Evolutionary conservation across 2,329 filamentous ascomycete genomes (phyloP).

Genomic region (Kalmusia sp.): DNA sequence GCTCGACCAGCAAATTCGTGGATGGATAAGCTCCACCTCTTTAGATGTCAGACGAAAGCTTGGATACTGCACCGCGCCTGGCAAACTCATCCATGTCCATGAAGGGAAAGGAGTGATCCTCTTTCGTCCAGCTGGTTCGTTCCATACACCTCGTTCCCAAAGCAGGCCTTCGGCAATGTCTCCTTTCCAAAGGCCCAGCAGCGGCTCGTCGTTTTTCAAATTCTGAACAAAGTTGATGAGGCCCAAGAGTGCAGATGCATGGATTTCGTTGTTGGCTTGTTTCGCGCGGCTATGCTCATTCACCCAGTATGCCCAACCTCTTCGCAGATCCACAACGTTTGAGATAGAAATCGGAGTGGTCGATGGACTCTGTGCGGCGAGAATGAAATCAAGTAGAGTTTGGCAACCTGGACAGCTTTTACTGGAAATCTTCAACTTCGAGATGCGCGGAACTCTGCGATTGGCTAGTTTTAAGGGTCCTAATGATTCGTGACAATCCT

Average conservation of each 20-base stretch:
- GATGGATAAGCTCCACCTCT: conserved; percentile 4
- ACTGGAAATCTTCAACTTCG: neutral
- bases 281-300: conserved; percentile 4
- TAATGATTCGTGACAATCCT: conserved; percentile 4
- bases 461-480: neutral
- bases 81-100: conserved; percentile 11
- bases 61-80: conserved; percentile 9
- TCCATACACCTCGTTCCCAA: conserved; percentile 10
- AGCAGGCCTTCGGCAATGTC: conserved; percentile 5
- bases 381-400: conserved; percentile 1
- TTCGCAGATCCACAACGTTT: conserved; percentile 2
- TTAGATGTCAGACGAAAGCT: conserved; percentile 2
- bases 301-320: conserved; percentile 7
- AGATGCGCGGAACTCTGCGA: conserved; percentile 1
- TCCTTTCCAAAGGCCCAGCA: conserved; percentile 5
- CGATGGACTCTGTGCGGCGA: neutral
- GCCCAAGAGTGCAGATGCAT: neutral
- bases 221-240: conserved; percentile 1
- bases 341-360: neutral
- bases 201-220: conserved; percentile 7
- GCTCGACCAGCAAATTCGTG: conserved; percentile 6
- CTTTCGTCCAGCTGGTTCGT: conserved; percentile 5
- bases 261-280: neutral
- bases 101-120: conserved; percentile 5
- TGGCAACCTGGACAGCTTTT: conserved; percentile 6